Percentiles rank a stretch among this genome's conserved stretches.
Conservation (phyloP, 2,329 filamentous ascomycete species). For the Pseudocercospora macadamiae region DNA sequence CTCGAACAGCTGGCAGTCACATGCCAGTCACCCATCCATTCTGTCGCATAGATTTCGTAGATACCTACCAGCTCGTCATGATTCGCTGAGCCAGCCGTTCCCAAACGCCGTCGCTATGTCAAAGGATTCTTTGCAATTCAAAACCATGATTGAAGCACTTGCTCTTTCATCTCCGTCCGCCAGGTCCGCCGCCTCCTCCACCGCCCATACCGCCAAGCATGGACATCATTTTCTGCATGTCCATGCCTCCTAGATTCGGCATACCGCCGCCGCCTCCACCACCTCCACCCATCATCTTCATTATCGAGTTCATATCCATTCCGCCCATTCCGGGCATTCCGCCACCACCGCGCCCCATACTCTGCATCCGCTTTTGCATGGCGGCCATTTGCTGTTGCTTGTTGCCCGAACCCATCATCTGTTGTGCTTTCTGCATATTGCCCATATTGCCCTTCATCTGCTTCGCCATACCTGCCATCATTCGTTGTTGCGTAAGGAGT, state of each 20-base stretch:
- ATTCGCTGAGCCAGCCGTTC: neutral
- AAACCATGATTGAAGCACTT: neutral
- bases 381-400: constrained; percentile 92
- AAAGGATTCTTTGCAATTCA: neutral
- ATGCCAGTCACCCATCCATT: neutral
- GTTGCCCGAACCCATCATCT: constrained; percentile 86
- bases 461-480: constrained; percentile 99
- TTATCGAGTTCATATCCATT: constrained; percentile 84
- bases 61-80: neutral
- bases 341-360: constrained; percentile 77
- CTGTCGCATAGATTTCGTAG: neutral
- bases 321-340: constrained; percentile 58
- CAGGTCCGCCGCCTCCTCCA: constrained; percentile 50
- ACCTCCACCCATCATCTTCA: constrained; percentile 84
- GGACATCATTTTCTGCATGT: constrained; percentile 74
- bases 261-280: constrained; percentile 63
- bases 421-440: constrained; percentile 93
- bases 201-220: constrained; percentile 66
- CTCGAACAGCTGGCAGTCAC: neutral
- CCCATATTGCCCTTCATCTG: constrained; percentile 98
- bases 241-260: constrained; percentile 59
- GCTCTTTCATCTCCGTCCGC: neutral
- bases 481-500: constrained; percentile 92
- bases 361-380: constrained; percentile 93
- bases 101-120: constrained; percentile 2